These are phyloP conservation scores for Drechslerella coelobrocha DNA, from an alignment of 2,329 filamentous ascomycete genomes.

Conservation along the genomic window DNA sequence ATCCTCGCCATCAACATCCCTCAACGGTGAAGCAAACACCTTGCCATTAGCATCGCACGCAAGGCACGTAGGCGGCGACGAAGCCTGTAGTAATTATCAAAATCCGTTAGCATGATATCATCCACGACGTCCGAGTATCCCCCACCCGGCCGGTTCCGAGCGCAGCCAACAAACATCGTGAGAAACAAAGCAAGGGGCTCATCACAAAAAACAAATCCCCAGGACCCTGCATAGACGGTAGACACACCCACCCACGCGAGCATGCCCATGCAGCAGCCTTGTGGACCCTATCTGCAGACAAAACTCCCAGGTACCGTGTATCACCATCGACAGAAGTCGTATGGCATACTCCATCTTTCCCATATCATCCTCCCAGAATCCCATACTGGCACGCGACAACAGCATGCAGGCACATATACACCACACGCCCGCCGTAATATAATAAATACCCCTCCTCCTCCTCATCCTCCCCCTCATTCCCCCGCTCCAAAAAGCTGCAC, in stretches of 20 bases:
- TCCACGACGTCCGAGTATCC: slow-evolving; percentile 75
- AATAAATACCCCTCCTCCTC: no score
- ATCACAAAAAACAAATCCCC: slow-evolving; percentile 31
- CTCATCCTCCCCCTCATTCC: no score
- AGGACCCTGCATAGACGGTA: neutral
- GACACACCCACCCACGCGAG: neutral
- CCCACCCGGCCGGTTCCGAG: neutral
- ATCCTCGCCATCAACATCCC: slow-evolving; percentile 87
- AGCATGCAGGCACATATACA: no score
- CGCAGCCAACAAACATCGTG: neutral
- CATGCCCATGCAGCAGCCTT: neutral
- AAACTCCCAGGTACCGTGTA: slow-evolving; percentile 5
- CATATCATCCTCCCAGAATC: neutral
- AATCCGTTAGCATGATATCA: slow-evolving; percentile 55
- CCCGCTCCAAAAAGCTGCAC: no score
- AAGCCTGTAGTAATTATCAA: slow-evolving; percentile 59
- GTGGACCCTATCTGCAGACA: neutral
- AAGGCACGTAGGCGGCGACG: slow-evolving; percentile 74
- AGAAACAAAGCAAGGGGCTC: slow-evolving; percentile 15
- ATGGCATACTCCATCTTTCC: neutral
- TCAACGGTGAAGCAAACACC: slow-evolving; percentile 79
- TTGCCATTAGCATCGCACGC: slow-evolving; percentile 86
- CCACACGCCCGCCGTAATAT: no score
- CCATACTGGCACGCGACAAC: neutral
- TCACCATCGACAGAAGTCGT: neutral